Conservation (phyloP, 768 basidiomycete genomes). For the Trametes cinnabarina region DNA sequence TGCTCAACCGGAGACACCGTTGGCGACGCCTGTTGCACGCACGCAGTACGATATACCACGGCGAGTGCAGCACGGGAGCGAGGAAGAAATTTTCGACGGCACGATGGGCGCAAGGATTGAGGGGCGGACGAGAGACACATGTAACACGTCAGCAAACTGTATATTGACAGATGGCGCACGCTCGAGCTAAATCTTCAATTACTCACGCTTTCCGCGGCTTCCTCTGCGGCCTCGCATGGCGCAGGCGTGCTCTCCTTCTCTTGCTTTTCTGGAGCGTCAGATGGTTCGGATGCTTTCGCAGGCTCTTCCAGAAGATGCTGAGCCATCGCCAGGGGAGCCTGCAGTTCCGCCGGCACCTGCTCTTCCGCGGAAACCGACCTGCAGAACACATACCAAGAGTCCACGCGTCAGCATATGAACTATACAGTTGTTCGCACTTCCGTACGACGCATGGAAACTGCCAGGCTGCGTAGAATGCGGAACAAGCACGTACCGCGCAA, state of each 20-base stretch:
- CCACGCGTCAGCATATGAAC: conserved; percentile 8
- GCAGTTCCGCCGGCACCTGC: conserved; percentile 58
- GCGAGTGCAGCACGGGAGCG: neutral
- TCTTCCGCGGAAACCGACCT: conserved; percentile 59
- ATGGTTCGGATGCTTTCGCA: conserved; percentile 14
- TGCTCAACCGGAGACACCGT: conserved; percentile 21
- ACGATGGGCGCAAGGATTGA: neutral
- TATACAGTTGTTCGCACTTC: neutral
- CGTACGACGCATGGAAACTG: conserved; percentile 5
- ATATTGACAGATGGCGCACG: conserved; percentile 10
- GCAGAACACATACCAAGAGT: conserved; percentile 15
- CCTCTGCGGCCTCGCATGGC: conserved; percentile 17
- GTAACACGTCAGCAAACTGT: conserved; percentile 13
- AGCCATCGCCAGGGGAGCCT: conserved; percentile 57
- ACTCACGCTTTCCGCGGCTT: conserved; percentile 24
- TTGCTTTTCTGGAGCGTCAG: conserved; percentile 13
- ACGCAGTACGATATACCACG: neutral
- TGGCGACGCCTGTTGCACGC: conserved; percentile 24
- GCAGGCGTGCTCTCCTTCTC: conserved; percentile 23
- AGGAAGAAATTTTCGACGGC: neutral
- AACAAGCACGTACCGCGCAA: conserved; percentile 56
- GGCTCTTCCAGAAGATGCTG: conserved; percentile 52
- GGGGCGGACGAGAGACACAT: neutral
- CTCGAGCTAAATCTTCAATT: neutral
- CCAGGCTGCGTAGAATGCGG: conserved; percentile 10